A percentile compares a stretch with the other conserved stretches of the same genome.
phyloP scores from a whole-genome alignment of 768 basidiomycete genomes.

The Phylloporus scabripes region DNA sequence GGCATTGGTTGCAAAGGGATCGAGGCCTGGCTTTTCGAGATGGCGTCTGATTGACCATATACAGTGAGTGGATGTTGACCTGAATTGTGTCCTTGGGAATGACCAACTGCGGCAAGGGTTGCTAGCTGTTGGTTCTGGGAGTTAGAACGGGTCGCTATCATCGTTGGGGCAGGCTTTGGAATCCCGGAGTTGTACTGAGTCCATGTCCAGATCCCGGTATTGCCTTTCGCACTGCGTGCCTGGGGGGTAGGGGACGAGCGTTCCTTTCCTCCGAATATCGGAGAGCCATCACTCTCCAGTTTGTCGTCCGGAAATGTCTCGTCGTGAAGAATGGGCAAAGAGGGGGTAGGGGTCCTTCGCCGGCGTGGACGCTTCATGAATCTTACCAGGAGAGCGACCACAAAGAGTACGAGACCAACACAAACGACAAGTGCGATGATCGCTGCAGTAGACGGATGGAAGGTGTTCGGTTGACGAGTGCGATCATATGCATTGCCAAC shows the following conservation, averaged over 20 bases:
- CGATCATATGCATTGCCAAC: background rate
- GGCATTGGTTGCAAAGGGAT: constrained; percentile 38
- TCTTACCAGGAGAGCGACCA: constrained; percentile 43
- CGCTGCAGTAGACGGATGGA: constrained; percentile 41
- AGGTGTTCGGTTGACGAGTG: constrained; percentile 9
- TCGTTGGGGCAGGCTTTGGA: constrained; percentile 23
- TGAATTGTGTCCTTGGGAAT: constrained; percentile 11
- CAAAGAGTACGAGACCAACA: constrained; percentile 43
- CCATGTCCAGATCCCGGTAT: constrained; percentile 51
- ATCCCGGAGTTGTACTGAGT: constrained; percentile 45
- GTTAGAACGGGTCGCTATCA: constrained; percentile 22
- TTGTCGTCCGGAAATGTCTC: constrained; percentile 42
- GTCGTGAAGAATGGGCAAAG: constrained; percentile 67
- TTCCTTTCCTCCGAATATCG: constrained; percentile 75
- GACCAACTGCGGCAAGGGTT: background rate
- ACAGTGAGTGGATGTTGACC: constrained; percentile 23
- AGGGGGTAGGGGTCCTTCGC: constrained; percentile 59
- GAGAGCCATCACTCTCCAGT: constrained; percentile 52
- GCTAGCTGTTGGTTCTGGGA: constrained; percentile 12
- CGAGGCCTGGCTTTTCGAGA: constrained; percentile 23
- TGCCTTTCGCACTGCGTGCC: constrained; percentile 32
- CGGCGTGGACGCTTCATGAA: constrained; percentile 46
- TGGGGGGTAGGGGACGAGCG: constrained; percentile 36
- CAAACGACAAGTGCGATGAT: constrained; percentile 53
- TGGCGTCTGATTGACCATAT: constrained; percentile 17